Conservation (phyloP, 345 rosid species). For the Lumnitzera racemosa region DNA sequence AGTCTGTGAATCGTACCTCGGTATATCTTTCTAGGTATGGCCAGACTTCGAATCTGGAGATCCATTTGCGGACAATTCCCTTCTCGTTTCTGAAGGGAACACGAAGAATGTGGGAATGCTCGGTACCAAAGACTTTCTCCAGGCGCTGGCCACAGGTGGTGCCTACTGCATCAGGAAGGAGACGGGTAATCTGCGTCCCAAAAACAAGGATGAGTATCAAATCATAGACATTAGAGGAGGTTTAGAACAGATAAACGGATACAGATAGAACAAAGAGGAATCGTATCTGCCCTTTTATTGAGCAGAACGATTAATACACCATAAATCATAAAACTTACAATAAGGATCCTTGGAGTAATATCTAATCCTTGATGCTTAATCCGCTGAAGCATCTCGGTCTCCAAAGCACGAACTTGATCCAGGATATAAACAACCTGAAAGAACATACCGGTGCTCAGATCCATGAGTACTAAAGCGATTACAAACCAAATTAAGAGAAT, state of each 20-base stretch:
- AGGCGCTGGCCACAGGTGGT: conserved; percentile 93
- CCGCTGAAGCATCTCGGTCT: conserved; percentile 83
- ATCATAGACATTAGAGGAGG: background rate
- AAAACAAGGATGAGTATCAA: conserved; percentile 9
- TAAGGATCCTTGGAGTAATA: conserved; percentile 74
- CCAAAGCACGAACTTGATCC: conserved; percentile 97
- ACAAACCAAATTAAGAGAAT: background rate
- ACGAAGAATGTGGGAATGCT: conserved; percentile 78
- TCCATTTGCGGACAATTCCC: conserved; percentile 82
- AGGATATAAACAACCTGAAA: conserved; percentile 83
- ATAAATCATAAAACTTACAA: conserved; percentile 32
- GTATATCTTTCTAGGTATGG: conserved; percentile 86
- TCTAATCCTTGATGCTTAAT: conserved; percentile 90
- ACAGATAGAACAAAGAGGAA: background rate
- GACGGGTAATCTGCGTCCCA: conserved; percentile 53
- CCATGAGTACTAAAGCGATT: background rate
- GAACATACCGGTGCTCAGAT: background rate
- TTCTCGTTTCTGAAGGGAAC: conserved; percentile 77
- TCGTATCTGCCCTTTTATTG: no score
- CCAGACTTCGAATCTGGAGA: conserved; percentile 96
- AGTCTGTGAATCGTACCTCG: conserved; percentile 38
- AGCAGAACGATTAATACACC: no score
- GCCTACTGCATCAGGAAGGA: conserved; percentile 89
- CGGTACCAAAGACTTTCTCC: conserved; percentile 70
- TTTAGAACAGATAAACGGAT: no score